phyloP scores from a whole-genome alignment of 225 moss, liverwort and hornwort species.

The Pseudisothecium myosuroides region DNA sequence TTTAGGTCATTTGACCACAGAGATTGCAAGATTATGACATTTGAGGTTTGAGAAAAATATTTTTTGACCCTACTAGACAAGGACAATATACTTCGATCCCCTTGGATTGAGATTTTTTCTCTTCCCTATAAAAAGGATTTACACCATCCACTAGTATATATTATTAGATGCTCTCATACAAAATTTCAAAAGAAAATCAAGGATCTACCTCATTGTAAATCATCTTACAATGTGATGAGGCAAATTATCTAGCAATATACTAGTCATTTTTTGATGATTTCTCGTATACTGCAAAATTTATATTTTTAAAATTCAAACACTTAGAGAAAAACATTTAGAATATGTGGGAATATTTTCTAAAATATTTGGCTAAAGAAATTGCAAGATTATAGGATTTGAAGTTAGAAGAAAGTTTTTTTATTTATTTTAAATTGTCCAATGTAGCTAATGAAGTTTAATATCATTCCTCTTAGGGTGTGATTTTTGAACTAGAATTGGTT shows the following conservation, averaged over 20 bases:
- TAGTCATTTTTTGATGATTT: background rate
- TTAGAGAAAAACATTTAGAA: background rate
- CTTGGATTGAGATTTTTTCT: background rate
- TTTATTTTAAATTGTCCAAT: background rate
- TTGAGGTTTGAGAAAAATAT: background rate
- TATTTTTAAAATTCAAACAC: no score
- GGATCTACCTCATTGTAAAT: background rate
- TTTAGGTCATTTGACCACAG: background rate
- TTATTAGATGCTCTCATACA: rapidly evolving
- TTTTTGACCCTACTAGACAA: rapidly evolving
- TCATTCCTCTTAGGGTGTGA: background rate
- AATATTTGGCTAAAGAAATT: background rate
- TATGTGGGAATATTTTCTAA: background rate
- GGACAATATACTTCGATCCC: background rate
- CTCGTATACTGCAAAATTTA: rapidly evolving
- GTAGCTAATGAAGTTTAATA: background rate
- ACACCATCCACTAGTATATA: background rate
- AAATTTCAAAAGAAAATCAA: background rate
- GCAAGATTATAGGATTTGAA: background rate
- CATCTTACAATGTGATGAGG: background rate
- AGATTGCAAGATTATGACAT: background rate
- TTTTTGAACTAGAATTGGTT: background rate
- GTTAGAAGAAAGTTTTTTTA: background rate
- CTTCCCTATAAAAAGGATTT: no score
- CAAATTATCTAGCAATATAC: background rate